Percentiles rank a stretch among this genome's conserved stretches.
Evolutionary conservation across 2,329 filamentous ascomycete species (phyloP).

Genomic region (Sarocladium oryzae): DNA sequence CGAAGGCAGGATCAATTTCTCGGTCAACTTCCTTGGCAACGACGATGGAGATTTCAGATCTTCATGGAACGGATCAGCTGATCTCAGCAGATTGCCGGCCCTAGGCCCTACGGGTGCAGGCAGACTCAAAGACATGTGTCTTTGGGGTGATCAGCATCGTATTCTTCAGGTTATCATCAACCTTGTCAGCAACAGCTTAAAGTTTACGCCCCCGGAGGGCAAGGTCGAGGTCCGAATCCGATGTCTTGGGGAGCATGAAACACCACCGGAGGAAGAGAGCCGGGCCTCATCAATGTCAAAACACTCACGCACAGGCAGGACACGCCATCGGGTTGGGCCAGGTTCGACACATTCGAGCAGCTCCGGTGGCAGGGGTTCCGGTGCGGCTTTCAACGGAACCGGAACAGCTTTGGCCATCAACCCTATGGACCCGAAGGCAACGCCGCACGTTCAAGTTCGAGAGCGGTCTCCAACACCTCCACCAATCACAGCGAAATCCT

Average conservation of each 20-base stretch:
- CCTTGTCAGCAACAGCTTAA: conserved; percentile 83
- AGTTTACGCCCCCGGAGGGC: conserved; percentile 77
- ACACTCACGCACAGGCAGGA: conserved; percentile 33
- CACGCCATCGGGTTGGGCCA: conserved; percentile 40
- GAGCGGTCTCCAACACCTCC: conserved; percentile 55
- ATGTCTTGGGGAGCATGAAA: conserved; percentile 55
- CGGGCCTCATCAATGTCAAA: conserved; percentile 47
- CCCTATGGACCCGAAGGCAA: conserved; percentile 50
- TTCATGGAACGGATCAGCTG: conserved; percentile 18
- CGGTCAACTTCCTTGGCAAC: conserved; percentile 56
- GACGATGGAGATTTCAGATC: conserved; percentile 20
- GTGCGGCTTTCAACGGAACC: conserved; percentile 18
- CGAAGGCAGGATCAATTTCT: conserved; percentile 69
- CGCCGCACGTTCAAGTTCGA: conserved; percentile 39
- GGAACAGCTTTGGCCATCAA: conserved; percentile 56
- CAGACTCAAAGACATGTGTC: conserved; percentile 72
- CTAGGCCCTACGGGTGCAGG: conserved; percentile 60
- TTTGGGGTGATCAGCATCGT: conserved; percentile 89
- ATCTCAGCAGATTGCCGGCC: conserved; percentile 40
- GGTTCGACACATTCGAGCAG: conserved; percentile 44
- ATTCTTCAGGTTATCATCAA: conserved; percentile 94
- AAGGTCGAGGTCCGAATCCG: conserved; percentile 70
- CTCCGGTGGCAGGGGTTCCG: conserved; percentile 25
- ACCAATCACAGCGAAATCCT: conserved; percentile 55
- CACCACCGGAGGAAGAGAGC: conserved; percentile 31